Evolutionary conservation across 75 land plant genomes (phyloP), one percentile per base, ranked within the genome.

Genomic region (Selaginella tamariscina): DNA sequence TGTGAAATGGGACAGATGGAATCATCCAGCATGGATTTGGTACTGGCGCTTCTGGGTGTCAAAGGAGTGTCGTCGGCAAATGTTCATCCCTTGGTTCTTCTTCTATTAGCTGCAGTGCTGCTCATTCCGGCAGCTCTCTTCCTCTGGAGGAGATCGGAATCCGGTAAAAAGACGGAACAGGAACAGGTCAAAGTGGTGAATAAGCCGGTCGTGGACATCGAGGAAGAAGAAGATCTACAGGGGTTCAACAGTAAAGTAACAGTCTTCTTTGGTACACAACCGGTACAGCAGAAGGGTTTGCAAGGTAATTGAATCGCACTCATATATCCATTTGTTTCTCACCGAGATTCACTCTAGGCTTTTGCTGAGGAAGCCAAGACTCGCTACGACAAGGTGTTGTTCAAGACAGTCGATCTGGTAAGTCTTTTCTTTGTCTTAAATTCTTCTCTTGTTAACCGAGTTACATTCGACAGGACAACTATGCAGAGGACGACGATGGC

Each of bases 351-450:
- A n/a, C n/a, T 39, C 49, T 39, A 89, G 89, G 85, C 85, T 0
- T 55, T 93, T 2, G 86, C 78, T 24, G 90, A 89, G 56, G 95
- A 93, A 70, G 98, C 77, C 0, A 86, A 72, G 44, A 82, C 84
- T 0, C 72, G 95, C 56, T 89, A 89, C 72, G 87, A 89, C 11
- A 84, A 82, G 62, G 90, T 83, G 27, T 55, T 39, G 11, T 84
- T 92, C 65, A 81, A 81, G 75, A 84, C 82, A 32, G 80, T 88
- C 65, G 97, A 92, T 68, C 69, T 92, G 87, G 95, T 86, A 77
- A 56, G 77, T 59, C 21, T 59, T 59, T 27, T 23, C 62, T 59
- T 23, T n/a, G 62, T 27, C 21, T n/a, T 59, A 49, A 20, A 49
- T 59, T 21, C 62, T 5, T 8, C 8, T 59, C 26, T 27, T 23